Conservation (phyloP, 495 filamentous ascomycete species). For the Annulohypoxylon bovei region DNA sequence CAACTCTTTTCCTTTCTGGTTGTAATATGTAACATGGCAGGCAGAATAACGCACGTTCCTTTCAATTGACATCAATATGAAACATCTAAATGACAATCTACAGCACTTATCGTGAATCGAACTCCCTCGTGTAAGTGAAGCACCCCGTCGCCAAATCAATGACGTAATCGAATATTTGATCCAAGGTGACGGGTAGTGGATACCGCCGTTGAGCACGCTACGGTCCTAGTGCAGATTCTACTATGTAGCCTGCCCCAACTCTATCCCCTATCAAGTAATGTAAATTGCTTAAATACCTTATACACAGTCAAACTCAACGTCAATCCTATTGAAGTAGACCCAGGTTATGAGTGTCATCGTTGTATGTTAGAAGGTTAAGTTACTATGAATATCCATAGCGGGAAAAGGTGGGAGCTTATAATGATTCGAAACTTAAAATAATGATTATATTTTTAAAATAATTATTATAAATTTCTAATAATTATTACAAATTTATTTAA, state of each 20-base stretch:
- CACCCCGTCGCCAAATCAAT: not conserved
- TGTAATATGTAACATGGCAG: conserved; percentile 32
- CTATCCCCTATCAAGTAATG: not conserved
- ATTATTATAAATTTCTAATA: too few relatives aligned
- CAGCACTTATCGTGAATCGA: not conserved
- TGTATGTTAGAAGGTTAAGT: too few relatives aligned
- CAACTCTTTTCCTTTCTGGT: conserved; percentile 34
- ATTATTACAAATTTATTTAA: too few relatives aligned
- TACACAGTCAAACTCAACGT: too few relatives aligned
- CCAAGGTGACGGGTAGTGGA: not conserved
- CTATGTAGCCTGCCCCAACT: not conserved
- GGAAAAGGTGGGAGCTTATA: too few relatives aligned
- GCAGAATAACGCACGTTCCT: conserved; percentile 45
- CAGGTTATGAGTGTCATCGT: too few relatives aligned
- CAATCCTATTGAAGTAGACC: too few relatives aligned
- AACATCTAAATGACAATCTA: conserved; percentile 7
- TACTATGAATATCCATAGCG: too few relatives aligned
- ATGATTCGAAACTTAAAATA: too few relatives aligned
- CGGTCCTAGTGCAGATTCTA: not conserved
- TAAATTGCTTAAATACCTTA: too few relatives aligned
- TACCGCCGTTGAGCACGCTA: not conserved
- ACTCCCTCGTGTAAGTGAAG: not conserved
- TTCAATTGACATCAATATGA: conserved; percentile 38
- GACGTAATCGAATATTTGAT: not conserved
- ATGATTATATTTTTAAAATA: too few relatives aligned